Conservation (phyloP, 2,329 filamentous ascomycete genomes). For the Ascochyta clinopodiicola region DNA sequence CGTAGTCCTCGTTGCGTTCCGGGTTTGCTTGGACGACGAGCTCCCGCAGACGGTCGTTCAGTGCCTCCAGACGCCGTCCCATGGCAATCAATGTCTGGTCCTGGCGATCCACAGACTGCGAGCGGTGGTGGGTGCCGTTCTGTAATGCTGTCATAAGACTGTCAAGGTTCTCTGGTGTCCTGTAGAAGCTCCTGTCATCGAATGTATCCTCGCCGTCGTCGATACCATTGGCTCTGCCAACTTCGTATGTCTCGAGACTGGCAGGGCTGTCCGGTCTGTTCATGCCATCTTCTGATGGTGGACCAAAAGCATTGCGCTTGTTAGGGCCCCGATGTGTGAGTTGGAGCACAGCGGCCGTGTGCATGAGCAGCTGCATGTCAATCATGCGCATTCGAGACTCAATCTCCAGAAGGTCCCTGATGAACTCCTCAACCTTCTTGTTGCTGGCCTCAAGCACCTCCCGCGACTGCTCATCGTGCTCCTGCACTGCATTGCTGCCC, state of each 20-base stretch:
- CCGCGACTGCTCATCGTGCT: constrained; percentile 62
- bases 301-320: constrained; percentile 60
- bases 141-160: constrained; percentile 49
- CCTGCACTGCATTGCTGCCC: constrained; percentile 41
- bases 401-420: constrained; percentile 77
- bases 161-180: constrained; percentile 70
- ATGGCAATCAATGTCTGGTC: constrained; percentile 65
- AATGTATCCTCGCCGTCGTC: constrained; percentile 68
- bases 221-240: constrained; percentile 57
- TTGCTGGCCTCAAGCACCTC: constrained; percentile 76
- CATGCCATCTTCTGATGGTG: constrained; percentile 40
- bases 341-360: constrained; percentile 91
- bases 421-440: constrained; percentile 83
- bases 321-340: constrained; percentile 81
- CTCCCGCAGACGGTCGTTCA: constrained; percentile 71
- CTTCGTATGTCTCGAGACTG: constrained; percentile 74
- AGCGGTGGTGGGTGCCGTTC: constrained; percentile 43
- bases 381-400: constrained; percentile 76
- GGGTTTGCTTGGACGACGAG: constrained; percentile 71
- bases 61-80: constrained; percentile 69
- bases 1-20: constrained; percentile 45
- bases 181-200: constrained; percentile 78
- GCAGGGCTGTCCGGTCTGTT: constrained; percentile 74
- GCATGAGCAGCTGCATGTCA: constrained; percentile 80
- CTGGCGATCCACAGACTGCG: constrained; percentile 37